These are phyloP conservation scores for Cutaneotrichosporon sp. DNA, from an alignment of 1,284 basidiomycete genomes.

Conservation along the genomic window DNA sequence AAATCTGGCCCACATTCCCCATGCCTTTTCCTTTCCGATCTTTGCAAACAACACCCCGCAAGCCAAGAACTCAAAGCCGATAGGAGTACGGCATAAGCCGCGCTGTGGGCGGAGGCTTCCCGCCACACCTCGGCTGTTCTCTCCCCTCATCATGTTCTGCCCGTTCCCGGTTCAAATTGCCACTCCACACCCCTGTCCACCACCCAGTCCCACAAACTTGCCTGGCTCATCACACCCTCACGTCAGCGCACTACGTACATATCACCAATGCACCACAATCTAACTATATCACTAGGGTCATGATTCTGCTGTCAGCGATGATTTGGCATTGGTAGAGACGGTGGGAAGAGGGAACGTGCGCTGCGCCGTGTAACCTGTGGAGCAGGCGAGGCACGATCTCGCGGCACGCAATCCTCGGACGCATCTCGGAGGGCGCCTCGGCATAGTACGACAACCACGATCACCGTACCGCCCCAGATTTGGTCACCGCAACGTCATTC, in stretches of 20 bases:
- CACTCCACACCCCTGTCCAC: neutral
- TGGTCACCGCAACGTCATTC: neutral
- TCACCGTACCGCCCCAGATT: neutral
- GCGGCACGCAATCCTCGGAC: neutral
- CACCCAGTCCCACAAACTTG: neutral
- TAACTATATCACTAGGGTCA: conserved; percentile 37
- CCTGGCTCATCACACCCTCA: neutral
- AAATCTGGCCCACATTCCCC: too few relatives aligned
- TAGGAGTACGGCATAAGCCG: too few relatives aligned
- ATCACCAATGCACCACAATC: conserved; percentile 1
- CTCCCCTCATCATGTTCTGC: neutral
- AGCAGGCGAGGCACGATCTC: neutral
- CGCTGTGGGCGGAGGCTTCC: too few relatives aligned
- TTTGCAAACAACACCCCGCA: too few relatives aligned
- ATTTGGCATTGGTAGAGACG: too few relatives aligned
- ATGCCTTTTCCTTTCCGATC: too few relatives aligned
- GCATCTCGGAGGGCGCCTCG: neutral
- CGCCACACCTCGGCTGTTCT: too few relatives aligned
- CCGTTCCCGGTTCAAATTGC: too few relatives aligned
- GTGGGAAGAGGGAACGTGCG: neutral
- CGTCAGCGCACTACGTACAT: conserved; percentile 2
- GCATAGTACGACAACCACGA: neutral
- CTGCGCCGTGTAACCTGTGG: neutral
- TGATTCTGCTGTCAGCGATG: conserved; percentile 27
- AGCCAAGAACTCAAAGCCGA: too few relatives aligned